Percentiles rank a stretch among this genome's conserved stretches.
Evolutionary conservation across 129 eudicot species (phyloP).

Genomic region (Tanacetum coccineum): DNA sequence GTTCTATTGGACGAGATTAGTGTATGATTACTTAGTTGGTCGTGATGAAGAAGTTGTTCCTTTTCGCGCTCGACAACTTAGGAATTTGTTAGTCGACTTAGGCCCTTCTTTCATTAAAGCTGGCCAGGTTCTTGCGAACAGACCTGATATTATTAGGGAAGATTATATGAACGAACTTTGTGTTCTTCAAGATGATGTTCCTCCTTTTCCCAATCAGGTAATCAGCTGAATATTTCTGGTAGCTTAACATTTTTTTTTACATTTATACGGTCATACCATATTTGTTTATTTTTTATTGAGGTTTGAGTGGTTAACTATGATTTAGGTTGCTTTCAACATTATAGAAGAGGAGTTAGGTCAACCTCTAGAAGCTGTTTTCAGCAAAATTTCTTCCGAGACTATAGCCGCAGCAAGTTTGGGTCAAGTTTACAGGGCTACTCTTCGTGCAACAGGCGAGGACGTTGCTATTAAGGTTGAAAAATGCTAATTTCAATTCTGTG

Average conservation of each 20-base stretch:
- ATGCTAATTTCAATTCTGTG: too few relatives aligned
- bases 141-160: slow-evolving; percentile 98
- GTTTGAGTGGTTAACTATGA: slow-evolving; percentile 36
- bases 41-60: slow-evolving; percentile 99
- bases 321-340: slow-evolving; percentile 93
- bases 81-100: slow-evolving; percentile 75
- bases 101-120: slow-evolving; percentile 99
- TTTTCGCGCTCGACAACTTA: slow-evolving; percentile 89
- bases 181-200: slow-evolving; percentile 99
- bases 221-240: slow-evolving; percentile 18
- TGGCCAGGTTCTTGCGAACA: slow-evolving; percentile 99
- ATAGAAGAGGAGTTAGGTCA: slow-evolving; percentile 99
- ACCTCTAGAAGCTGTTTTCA: slow-evolving; percentile 92
- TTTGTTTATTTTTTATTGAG: slow-evolving; percentile 26
- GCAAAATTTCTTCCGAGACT: slow-evolving; percentile 86
- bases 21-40: slow-evolving; percentile 84
- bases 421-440: slow-evolving; percentile 96
- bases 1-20: slow-evolving; percentile 75
- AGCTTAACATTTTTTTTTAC: neutral
- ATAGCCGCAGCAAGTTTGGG: slow-evolving; percentile 99
- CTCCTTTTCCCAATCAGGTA: slow-evolving; percentile 95
- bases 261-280: neutral
- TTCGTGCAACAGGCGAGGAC: slow-evolving; percentile 91
- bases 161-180: slow-evolving; percentile 99
- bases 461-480: slow-evolving; percentile 88